These are phyloP conservation scores for Pelargonium myrrhifolium DNA, from an alignment of 441 rosid genomes.

Conservation along the genomic window DNA sequence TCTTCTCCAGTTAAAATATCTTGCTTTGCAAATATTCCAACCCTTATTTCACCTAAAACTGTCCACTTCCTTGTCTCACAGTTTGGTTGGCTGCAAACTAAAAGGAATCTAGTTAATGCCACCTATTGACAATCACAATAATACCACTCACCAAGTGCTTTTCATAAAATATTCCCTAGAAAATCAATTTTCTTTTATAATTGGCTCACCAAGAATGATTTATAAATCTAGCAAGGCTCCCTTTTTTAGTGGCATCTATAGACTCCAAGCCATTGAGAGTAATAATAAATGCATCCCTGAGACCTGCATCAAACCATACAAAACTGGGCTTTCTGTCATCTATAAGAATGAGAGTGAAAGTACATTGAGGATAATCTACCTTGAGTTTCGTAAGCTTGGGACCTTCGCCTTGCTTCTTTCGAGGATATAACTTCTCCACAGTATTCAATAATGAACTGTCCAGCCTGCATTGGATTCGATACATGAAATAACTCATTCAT, in stretches of 20 bases:
- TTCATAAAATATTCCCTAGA: background rate
- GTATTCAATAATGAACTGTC: slow-evolving; percentile 82
- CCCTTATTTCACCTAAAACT: slow-evolving; percentile 83
- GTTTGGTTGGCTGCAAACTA: slow-evolving; percentile 65
- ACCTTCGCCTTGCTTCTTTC: slow-evolving; percentile 82
- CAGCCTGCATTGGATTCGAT: slow-evolving; percentile 39
- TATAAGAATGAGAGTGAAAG: slow-evolving; percentile 5
- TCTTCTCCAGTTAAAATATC: slow-evolving; percentile 61
- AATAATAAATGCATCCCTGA: slow-evolving; percentile 85
- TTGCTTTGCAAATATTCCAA: slow-evolving; percentile 88
- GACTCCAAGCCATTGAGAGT: slow-evolving; percentile 73
- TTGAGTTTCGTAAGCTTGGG: slow-evolving; percentile 64
- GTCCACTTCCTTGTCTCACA: slow-evolving; percentile 98
- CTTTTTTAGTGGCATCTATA: slow-evolving; percentile 85
- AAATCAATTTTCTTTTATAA: slow-evolving; percentile 7
- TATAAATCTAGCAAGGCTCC: slow-evolving; percentile 89
- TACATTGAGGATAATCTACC: slow-evolving; percentile 33
- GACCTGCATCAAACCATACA: slow-evolving; percentile 44
- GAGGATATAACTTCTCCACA: slow-evolving; percentile 97
- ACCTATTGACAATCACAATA: slow-evolving; percentile 11
- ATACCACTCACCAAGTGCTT: background rate
- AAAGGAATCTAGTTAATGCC: slow-evolving; percentile 13
- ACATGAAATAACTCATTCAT: background rate
- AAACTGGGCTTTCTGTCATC: slow-evolving; percentile 2
- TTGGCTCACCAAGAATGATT: slow-evolving; percentile 88